phyloP scores from a whole-genome alignment of 75 land plant species.

The Cryptomeria japonica region DNA sequence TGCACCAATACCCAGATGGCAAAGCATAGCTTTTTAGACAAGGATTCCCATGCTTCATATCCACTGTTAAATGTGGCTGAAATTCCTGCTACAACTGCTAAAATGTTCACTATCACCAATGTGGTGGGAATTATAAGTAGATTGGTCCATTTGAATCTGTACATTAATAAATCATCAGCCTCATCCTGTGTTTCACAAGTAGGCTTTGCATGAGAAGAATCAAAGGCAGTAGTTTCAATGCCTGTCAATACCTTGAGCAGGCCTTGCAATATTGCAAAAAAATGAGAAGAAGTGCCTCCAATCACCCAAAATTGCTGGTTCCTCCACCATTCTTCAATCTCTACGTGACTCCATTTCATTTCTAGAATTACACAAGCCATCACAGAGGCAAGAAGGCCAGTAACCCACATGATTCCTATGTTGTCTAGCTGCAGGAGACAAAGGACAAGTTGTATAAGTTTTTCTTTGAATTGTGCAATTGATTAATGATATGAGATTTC shows the following conservation, averaged over 20 bases:
- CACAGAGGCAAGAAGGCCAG: constrained; percentile 37
- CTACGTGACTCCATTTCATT: constrained; percentile 53
- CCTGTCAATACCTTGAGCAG: constrained; percentile 46
- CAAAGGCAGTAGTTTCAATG: constrained; percentile 41
- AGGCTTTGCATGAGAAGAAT: constrained; percentile 24
- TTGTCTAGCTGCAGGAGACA: not conserved
- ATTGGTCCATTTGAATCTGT: constrained; percentile 41
- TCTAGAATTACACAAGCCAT: constrained; percentile 54
- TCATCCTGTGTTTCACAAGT: constrained; percentile 26
- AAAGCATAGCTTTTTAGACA: constrained; percentile 26
- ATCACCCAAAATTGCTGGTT: constrained; percentile 63
- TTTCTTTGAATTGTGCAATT: too few species aligned
- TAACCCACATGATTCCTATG: not conserved
- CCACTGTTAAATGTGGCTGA: constrained; percentile 27
- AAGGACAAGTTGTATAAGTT: not conserved
- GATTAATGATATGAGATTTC: too few species aligned
- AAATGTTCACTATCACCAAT: constrained; percentile 26
- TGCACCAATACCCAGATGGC: constrained; percentile 33
- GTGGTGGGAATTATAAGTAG: constrained; percentile 40
- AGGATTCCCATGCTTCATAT: constrained; percentile 23
- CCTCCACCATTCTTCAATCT: constrained; percentile 62
- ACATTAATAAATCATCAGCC: constrained; percentile 27
- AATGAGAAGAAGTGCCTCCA: constrained; percentile 51
- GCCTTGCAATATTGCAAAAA: constrained; percentile 58
- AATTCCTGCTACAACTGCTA: constrained; percentile 41